Evolutionary conservation across 345 rosid species (phyloP), one percentile per base, ranked within the genome.

Genomic region (Gossypium turneri): DNA sequence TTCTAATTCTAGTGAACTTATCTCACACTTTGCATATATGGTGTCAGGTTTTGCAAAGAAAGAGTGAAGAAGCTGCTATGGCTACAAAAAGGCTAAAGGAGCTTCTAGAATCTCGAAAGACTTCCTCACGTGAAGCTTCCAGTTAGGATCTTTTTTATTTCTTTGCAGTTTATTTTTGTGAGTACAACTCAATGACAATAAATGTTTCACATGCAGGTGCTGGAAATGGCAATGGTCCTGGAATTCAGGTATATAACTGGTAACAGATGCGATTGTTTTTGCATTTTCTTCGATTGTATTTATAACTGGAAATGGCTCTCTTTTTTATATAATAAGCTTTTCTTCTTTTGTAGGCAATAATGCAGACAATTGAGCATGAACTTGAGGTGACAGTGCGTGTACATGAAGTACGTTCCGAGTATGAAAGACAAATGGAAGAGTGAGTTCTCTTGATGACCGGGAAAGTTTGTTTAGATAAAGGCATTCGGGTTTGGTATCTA

Each of bases 61-160:
- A 95, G 87, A 89, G 92, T 75, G 97, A 95, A 85, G 99, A 95
- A 84, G 99, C 99, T 76, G 80, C 97, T 60, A 82, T 91, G 92
- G 99, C 94, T 58, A 95, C 94, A 56, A 95, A 92, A 81, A 89
- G 98, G 87, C 87, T 95, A 44, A 95, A 95, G 81, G 99, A 95
- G 72, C 86, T 93, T 76, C 79, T 95, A 71, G 98, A 95, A 84
- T 87, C 93, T 74, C 81, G 92, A 81, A 95, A 93, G 86, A 82
- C 91, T 47, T 83, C 93, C 50, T 76, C 97, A 61, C 88, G 99
- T 41, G 93, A 90, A 80, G 81, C 74, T 66, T 80, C 79, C 22
- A 45, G 97, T 87, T 48, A 64, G 77, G 70, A 79, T 48, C 79
- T 75, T 63, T 55, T 77, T 65, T 34, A 6, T 51, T 50, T 78